Conservation (phyloP, 1,284 basidiomycete species). For the Leccinum idahoense region DNA sequence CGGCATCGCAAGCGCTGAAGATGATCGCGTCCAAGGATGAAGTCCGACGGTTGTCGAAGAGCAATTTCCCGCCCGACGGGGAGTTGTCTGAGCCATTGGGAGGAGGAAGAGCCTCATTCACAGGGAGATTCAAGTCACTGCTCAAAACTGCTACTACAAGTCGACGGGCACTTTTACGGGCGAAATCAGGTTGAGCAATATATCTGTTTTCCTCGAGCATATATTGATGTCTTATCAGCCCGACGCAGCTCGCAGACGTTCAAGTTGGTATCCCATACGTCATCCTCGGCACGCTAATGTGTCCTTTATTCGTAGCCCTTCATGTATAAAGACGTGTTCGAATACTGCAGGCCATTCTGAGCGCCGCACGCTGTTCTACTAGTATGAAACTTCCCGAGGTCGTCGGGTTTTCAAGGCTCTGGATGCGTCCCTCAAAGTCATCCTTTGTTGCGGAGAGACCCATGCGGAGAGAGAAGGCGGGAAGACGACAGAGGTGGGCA, state of each 20-base stretch:
- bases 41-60: conserved; percentile 24
- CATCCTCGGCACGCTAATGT: conserved; percentile 67
- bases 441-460: conserved; percentile 96
- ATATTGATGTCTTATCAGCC: conserved; percentile 37
- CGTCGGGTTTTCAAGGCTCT: conserved; percentile 84
- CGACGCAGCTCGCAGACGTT: conserved; percentile 81
- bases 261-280: conserved; percentile 81
- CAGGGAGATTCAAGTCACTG: conserved; percentile 71
- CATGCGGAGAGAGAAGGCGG: conserved; percentile 82
- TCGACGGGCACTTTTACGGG: conserved; percentile 91
- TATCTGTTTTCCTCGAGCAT: neutral
- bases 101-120: conserved; percentile 44
- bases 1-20: conserved; percentile 51
- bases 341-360: conserved; percentile 79
- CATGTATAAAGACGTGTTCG: neutral
- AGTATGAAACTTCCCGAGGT: conserved; percentile 80
- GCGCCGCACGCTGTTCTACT: conserved; percentile 89
- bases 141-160: conserved; percentile 91
- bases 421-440: conserved; percentile 74
- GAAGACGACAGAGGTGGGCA: conserved; percentile 77
- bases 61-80: neutral
- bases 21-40: conserved; percentile 49
- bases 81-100: conserved; percentile 1
- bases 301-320: neutral
- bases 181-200: conserved; percentile 69